A percentile compares a stretch with the other conserved stretches of the same genome.
Conservation (phyloP, 2,329 filamentous ascomycete genomes). For the Trichoderma breve region DNA sequence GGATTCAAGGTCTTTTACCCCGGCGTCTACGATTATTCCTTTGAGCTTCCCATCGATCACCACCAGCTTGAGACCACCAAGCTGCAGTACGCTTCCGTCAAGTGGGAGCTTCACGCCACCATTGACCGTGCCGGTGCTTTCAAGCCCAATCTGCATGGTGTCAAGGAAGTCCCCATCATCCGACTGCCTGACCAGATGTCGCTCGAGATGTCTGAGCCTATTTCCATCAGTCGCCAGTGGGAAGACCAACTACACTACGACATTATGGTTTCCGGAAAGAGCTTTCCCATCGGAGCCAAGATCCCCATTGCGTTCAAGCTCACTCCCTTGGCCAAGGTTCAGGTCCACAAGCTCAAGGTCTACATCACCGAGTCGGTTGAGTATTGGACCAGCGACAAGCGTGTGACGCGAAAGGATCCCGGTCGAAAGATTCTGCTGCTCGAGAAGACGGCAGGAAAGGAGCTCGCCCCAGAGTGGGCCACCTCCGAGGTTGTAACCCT, state of each 20-base stretch:
- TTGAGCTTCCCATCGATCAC: slow-evolving; percentile 87
- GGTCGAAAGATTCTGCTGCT: slow-evolving; percentile 82
- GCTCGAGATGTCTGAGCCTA: slow-evolving; percentile 86
- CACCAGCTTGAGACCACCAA: slow-evolving; percentile 86
- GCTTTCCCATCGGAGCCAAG: slow-evolving; percentile 81
- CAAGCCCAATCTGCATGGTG: slow-evolving; percentile 80
- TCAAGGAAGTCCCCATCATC: slow-evolving; percentile 78
- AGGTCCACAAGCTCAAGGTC: slow-evolving; percentile 89
- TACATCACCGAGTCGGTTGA: slow-evolving; percentile 88
- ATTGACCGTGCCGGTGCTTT: slow-evolving; percentile 87
- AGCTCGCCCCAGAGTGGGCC: slow-evolving; percentile 68
- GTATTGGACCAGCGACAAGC: slow-evolving; percentile 83
- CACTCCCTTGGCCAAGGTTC: slow-evolving; percentile 87
- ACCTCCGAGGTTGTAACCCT: slow-evolving; percentile 74
- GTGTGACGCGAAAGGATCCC: slow-evolving; percentile 79
- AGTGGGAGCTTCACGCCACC: slow-evolving; percentile 81
- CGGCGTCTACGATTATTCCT: slow-evolving; percentile 65
- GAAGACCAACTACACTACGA: slow-evolving; percentile 95
- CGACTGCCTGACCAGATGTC: slow-evolving; percentile 84
- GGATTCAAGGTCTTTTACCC: slow-evolving; percentile 85
- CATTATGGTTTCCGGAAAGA: slow-evolving; percentile 93
- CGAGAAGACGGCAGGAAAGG: slow-evolving; percentile 81
- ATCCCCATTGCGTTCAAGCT: slow-evolving; percentile 94
- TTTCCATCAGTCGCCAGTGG: slow-evolving; percentile 90
- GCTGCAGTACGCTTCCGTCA: slow-evolving; percentile 80